A percentile compares a stretch with the other conserved stretches of the same genome.
phyloP scores from a whole-genome alignment of 164 flowering plant genomes.

The Nymphaea thermarum region DNA sequence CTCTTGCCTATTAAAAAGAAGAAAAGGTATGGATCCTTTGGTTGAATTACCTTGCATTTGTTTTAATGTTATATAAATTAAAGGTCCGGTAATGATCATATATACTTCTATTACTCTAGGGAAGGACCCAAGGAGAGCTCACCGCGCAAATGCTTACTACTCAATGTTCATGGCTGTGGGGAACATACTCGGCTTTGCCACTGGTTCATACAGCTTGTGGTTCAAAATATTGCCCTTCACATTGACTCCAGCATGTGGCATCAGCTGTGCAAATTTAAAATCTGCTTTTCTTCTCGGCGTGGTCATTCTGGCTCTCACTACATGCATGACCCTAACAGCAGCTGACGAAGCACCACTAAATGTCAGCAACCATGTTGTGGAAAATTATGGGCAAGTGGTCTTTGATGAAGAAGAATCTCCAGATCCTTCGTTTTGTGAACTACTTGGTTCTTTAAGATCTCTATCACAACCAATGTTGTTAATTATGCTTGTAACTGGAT shows the following conservation, averaged over 20 bases:
- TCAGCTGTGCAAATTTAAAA: constrained; percentile 72
- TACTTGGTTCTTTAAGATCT: constrained; percentile 62
- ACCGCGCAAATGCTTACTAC: constrained; percentile 38
- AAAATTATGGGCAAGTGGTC: background rate
- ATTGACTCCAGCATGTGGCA: constrained; percentile 45
- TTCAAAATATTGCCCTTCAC: constrained; percentile 51
- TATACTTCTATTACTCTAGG: background rate
- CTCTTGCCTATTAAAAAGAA: background rate
- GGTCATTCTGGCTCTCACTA: constrained; percentile 26
- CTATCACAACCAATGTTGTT: constrained; percentile 61
- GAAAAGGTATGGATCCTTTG: background rate
- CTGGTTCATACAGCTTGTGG: constrained; percentile 42
- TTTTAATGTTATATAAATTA: background rate
- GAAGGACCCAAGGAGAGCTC: constrained; percentile 14
- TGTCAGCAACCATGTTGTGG: background rate
- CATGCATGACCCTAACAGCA: constrained; percentile 24
- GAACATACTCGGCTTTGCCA: constrained; percentile 61
- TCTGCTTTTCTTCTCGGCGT: constrained; percentile 54
- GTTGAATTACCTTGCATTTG: background rate
- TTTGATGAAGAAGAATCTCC: constrained; percentile 12
- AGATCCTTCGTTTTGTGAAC: constrained; percentile 87
- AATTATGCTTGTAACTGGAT: constrained; percentile 55
- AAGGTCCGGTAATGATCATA: background rate
- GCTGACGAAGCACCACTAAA: constrained; percentile 22
- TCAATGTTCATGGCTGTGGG: constrained; percentile 88